Percentiles rank a stretch among this genome's conserved stretches.
Evolutionary conservation across 495 filamentous ascomycete species (phyloP).

Genomic region (Pyronema omphalodes): DNA sequence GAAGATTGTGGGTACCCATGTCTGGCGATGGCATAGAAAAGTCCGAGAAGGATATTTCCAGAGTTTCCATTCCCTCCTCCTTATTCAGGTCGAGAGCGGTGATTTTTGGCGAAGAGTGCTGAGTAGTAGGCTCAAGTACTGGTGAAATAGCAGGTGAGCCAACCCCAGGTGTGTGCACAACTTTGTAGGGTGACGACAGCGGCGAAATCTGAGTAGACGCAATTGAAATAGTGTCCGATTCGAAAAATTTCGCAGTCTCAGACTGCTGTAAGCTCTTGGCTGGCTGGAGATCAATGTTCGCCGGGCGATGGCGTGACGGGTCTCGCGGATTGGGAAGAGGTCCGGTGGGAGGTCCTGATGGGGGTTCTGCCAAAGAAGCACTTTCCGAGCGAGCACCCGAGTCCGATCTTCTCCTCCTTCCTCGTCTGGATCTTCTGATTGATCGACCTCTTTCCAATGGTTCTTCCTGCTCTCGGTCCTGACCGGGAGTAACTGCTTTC

Average conservation of each 20-base stretch:
- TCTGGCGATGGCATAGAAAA: conserved; percentile 1
- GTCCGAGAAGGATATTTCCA: not conserved
- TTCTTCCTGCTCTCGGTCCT: not conserved
- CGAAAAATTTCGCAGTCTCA: conserved; percentile 2
- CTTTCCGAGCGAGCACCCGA: not conserved
- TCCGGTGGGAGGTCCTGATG: not conserved
- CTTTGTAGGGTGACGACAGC: not conserved
- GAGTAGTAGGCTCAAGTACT: not conserved
- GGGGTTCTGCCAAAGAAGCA: not conserved
- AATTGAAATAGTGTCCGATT: not conserved
- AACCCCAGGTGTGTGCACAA: not conserved
- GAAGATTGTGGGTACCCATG: not conserved
- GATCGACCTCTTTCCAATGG: not conserved
- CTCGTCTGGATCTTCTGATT: not conserved
- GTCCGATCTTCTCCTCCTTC: not conserved
- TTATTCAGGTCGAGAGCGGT: not conserved
- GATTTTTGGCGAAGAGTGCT: not conserved
- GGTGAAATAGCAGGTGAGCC: not conserved
- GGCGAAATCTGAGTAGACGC: not conserved
- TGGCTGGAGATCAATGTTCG: not conserved
- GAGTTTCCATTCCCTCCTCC: not conserved
- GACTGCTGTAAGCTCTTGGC: not conserved
- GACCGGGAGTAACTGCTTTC: not conserved
- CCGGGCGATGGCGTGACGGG: not conserved
- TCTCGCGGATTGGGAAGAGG: not conserved